phyloP scores from a whole-genome alignment of 2,329 filamentous ascomycete genomes.

The Phialemoniopsis sp. region DNA sequence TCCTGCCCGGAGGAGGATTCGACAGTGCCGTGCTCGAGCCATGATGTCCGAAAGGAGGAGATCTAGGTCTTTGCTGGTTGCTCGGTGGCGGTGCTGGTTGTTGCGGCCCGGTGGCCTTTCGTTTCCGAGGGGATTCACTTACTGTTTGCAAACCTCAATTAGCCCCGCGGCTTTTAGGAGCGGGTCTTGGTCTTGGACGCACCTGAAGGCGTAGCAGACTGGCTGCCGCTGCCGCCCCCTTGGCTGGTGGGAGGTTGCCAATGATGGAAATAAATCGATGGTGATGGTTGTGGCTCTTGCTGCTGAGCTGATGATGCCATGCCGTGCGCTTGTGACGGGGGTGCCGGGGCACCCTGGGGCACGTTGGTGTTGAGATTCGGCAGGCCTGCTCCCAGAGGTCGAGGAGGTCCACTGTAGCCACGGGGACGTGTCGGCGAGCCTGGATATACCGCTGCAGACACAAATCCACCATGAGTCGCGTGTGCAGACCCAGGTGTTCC shows the following conservation, averaged over 20 bases:
- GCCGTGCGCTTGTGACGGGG: conserved; percentile 41
- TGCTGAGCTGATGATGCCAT: conserved; percentile 50
- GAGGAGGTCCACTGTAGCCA: conserved; percentile 42
- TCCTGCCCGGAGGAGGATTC: conserved; percentile 48
- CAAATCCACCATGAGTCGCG: conserved; percentile 32
- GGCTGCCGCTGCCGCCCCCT: conserved; percentile 50
- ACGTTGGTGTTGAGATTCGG: conserved; percentile 42
- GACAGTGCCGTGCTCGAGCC: conserved; percentile 39
- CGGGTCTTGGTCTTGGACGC: conserved; percentile 53
- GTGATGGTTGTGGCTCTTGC: conserved; percentile 61
- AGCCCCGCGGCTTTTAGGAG: conserved; percentile 38
- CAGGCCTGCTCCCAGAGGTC: conserved; percentile 31
- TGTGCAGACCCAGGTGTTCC: conserved; percentile 37
- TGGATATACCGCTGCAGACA: conserved; percentile 30
- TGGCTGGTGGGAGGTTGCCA: conserved; percentile 79
- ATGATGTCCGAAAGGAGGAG: conserved; percentile 52
- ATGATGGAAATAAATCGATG: conserved; percentile 85
- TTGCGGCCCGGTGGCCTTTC: conserved; percentile 65
- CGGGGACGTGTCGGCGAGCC: conserved; percentile 45
- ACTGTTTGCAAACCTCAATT: conserved; percentile 45
- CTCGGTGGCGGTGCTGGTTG: conserved; percentile 40
- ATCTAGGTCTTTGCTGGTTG: conserved; percentile 40
- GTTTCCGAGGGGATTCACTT: conserved; percentile 78
- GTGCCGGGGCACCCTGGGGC: conserved; percentile 27
- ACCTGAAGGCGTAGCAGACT: conserved; percentile 72